Base-by-base conservation (phyloP, 768 basidiomycete species). In the Pleurotus ostreatus region DNA sequence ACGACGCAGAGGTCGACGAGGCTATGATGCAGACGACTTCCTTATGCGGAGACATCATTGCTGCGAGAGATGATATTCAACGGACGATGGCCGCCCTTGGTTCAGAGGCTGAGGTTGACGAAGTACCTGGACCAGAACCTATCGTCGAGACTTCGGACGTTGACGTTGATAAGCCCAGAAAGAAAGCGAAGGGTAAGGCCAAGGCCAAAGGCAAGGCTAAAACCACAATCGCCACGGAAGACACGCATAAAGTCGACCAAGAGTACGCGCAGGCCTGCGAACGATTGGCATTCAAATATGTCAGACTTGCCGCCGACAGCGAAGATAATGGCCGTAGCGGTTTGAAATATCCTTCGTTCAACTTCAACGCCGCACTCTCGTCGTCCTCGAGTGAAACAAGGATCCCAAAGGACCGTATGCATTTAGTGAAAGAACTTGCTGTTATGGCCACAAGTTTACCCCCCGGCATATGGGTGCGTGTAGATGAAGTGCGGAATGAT, bases 401-500 rank as follows among this genome's bases (percentile, higher is more conserved):
- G 44, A 69, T 70, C 51, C 77, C 78, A 18, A 77, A 75, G 63
- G 69, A 76, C 60, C 69, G 79, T 37, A 63, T 82, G 38, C 80
- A 79, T 62, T 71, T 83, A n/a, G 67, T 80, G 59, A 78, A 79
- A 65, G 82, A 83, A 65, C 70, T 82, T n/a, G 78, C 80, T 15
- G 75, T 77, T 20, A 81, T 77, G 68, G 76, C 79, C 4, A 83
- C 81, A 7, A 75, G 75, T 53, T 70, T 83, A n/a, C 82, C 82
- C 49, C 72, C 76, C 1, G 81, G 81, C 5, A 73, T 83, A 4
- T 83, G 78, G 78, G 77, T 82, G 25, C 71, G 80, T 34, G 78
- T 80, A 5, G 81, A 84, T 61, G 82, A 84, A 61, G 74, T 78
- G 26, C 72, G 82, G 47, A 80, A 82, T 63, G 81, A 84, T 61